These are phyloP conservation scores for Botrytis deweyae DNA, from an alignment of 2,329 filamentous ascomycete species.

Conservation along the genomic window DNA sequence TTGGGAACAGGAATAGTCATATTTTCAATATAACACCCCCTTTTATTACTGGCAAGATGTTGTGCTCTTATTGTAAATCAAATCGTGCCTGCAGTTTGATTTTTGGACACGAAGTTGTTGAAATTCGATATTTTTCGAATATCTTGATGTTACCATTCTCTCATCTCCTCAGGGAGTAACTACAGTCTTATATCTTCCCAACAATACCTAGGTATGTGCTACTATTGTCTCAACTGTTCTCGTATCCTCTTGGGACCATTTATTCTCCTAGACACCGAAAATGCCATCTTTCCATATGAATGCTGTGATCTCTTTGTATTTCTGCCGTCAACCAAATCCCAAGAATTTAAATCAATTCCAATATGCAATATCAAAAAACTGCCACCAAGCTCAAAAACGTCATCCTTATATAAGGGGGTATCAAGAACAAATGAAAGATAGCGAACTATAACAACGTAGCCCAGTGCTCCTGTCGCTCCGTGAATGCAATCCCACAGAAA, in stretches of 20 bases:
- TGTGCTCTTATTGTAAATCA: background rate
- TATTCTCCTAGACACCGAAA: background rate
- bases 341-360: background rate
- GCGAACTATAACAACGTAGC: background rate
- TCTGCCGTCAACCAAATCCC: background rate
- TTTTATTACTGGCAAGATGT: background rate
- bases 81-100: background rate
- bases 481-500: background rate
- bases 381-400: background rate
- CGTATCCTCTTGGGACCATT: background rate
- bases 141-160: background rate
- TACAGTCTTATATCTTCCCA: background rate
- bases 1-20: background rate
- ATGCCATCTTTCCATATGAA: background rate
- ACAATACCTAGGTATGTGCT: background rate
- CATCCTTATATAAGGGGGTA: conserved; percentile 6
- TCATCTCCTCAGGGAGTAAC: background rate
- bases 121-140: background rate
- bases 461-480: background rate
- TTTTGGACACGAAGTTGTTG: background rate
- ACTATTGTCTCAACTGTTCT: background rate
- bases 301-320: background rate
- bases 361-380: background rate
- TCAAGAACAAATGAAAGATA: conserved; percentile 14
- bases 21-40: background rate